Percentiles rank a stretch among this genome's conserved stretches.
Evolutionary conservation across 352 stramenopile species (phyloP).

Genomic region (Globisporangium iwayamae): DNA sequence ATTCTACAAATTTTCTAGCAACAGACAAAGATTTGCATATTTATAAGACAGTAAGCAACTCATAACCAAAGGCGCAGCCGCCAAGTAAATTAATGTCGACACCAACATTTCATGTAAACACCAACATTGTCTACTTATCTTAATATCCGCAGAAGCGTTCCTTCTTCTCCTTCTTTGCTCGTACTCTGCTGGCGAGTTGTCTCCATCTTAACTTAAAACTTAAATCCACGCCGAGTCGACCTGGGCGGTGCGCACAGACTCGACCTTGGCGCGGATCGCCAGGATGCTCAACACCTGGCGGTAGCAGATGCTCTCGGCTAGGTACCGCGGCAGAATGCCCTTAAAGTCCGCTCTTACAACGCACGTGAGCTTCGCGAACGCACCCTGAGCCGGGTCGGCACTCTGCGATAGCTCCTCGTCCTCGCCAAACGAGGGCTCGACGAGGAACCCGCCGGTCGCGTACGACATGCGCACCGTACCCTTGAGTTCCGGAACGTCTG

Average conservation of each 20-base stretch:
- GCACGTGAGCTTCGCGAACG: constrained; percentile 45
- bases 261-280: constrained; percentile 44
- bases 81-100: neutral
- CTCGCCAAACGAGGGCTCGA: constrained; percentile 41
- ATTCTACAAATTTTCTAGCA: neutral
- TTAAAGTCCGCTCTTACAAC: constrained; percentile 62
- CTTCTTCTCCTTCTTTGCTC: neutral
- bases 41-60: neutral
- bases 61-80: neutral
- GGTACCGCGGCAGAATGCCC: constrained; percentile 52
- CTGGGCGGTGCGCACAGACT: constrained; percentile 23
- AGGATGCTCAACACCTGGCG: constrained; percentile 68
- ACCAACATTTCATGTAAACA: neutral
- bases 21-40: neutral
- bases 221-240: constrained; percentile 27
- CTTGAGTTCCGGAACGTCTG: constrained; percentile 65
- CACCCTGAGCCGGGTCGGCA: constrained; percentile 8
- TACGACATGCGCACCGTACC: constrained; percentile 71
- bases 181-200: constrained; percentile 1
- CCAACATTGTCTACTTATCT: neutral
- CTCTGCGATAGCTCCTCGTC: constrained; percentile 20
- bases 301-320: constrained; percentile 76
- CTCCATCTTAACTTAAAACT: constrained; percentile 4
- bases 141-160: neutral
- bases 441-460: constrained; percentile 63